Evolutionary conservation across 73 alveolate genomes (phyloP).

Genomic region (Paramecium sexaurelia): DNA sequence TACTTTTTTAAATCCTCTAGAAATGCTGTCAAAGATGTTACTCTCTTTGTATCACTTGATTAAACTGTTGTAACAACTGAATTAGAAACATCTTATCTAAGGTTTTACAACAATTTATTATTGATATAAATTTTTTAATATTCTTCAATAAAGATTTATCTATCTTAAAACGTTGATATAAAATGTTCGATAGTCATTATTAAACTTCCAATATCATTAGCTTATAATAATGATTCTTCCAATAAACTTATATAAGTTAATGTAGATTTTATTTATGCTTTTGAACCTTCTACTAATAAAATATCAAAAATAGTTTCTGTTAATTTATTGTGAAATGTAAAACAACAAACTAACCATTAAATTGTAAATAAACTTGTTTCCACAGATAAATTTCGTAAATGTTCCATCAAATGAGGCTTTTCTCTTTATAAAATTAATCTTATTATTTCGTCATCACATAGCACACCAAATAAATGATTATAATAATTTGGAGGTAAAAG

Average conservation of each 20-base stretch:
- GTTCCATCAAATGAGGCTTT: conserved; percentile 30
- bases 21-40: background rate
- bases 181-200: background rate
- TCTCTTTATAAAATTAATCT: background rate
- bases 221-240: background rate
- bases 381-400: background rate
- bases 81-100: background rate
- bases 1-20: background rate
- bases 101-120: background rate
- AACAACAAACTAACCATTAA: conserved; percentile 62
- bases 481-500: conserved; percentile 60
- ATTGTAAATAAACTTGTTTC: conserved; percentile 38
- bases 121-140: conserved; percentile 19
- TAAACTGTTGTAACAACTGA: background rate
- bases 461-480: conserved; percentile 56
- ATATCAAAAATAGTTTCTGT: background rate
- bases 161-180: background rate
- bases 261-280: conserved; percentile 30
- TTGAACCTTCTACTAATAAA: conserved; percentile 7
- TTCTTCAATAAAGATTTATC: background rate
- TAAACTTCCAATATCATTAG: background rate
- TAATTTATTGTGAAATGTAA: conserved; percentile 21
- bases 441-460: conserved; percentile 56
- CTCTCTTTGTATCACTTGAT: background rate
- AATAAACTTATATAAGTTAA: background rate